Evolutionary conservation across 768 basidiomycete species (phyloP), one percentile per base, ranked within the genome.

Genomic region (Lactarius quietus): DNA sequence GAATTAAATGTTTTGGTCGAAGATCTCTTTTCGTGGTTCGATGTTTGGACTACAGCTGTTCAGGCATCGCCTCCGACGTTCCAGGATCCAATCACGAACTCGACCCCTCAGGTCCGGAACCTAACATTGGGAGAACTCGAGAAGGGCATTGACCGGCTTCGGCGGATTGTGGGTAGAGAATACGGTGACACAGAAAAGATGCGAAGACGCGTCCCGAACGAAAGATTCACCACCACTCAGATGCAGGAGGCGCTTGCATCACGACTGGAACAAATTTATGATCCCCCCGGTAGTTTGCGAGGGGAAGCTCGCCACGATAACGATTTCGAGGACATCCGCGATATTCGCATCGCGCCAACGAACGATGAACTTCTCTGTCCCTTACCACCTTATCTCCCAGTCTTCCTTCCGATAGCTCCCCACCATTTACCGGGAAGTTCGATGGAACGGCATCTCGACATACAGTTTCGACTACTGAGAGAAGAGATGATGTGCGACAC

Each of bases 391-490:
- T 90, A 83, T 70, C 74, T 92, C 0, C 91, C 91, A 0, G 84
- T 81, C 0, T 86, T 83, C 68, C 72, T 87, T 1, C 80, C 77
- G 23, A 79, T 76, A 2, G 89, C 87, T 0, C 89, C 88, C 0
- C 89, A 90, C 70, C 87, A 82, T 61, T 79, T 81, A 15, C 83
- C 83, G 0, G 67, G 74, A 3, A 80, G 80, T 18, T 84, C 83
- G 28, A 89, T 92, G 83, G 81, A 88, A 62, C 78, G 85, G 9
- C 76, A 87, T 26, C 75, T 91, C 14, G 91, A 93, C 63, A 82
- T 87, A 4, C 89, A 92, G 68, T 92, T 89, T 73, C 83, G 90
- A 38, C 79, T 92, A 0, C 75, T 92, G 39, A 78, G 90, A 41
- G 90, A 91, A 68, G 90, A 92, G 62, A 75, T 88, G 20, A 87